Base-by-base conservation (phyloP, 2,329 filamentous ascomycete genomes). In the Achaetomium macrosporum region DNA sequence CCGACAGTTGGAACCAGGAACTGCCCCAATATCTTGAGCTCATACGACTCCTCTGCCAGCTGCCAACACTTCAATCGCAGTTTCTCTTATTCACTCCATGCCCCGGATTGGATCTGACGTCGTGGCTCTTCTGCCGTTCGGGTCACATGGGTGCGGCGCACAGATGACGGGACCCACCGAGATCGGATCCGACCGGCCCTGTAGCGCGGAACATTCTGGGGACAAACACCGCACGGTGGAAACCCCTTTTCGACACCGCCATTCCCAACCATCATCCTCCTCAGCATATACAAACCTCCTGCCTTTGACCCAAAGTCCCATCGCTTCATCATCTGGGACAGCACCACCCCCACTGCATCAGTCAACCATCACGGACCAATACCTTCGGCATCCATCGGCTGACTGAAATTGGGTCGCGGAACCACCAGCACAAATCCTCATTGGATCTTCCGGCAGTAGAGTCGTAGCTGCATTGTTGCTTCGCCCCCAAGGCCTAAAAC, bases 81-180 rank as follows among this genome's bases (percentile, higher is more conserved):
- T 55, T 52, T 52, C 49, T 31, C 11, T 52, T 50, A 55, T 42
- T 52, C 53, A 55, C 3, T 10, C 36, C 12, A 5, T 42, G 37
- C n/a, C 13, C 8, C 16, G 31, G 19, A 37, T 49, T 20, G 30
- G 16, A 33, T 20, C 17, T 10, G 31, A 20, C 25, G 39, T 42
- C n/a, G 37, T 17, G 19, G 12, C 19, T 33, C 36, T 20, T 33
- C 29, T 36, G 15, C 7, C 13, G 30, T 8, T 25, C 42, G 50
- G 50, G 58, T 61, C 58, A 60, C 58, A 55, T 59, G 56, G 53
- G 31, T 31, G 49, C 47, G 20, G 50, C 42, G 20, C 29, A 33
- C 51, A 57, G 51, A n/a, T n/a, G n/a, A n/a, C n/a, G 50, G 52
- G 59, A 61, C 57, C 57, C 60, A 61, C 60, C 59, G 56, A 60